Percentiles rank a stretch among this genome's conserved stretches.
These are phyloP conservation scores for Panellus pusillus DNA, from an alignment of 768 basidiomycete species.

Conservation along the genomic window DNA sequence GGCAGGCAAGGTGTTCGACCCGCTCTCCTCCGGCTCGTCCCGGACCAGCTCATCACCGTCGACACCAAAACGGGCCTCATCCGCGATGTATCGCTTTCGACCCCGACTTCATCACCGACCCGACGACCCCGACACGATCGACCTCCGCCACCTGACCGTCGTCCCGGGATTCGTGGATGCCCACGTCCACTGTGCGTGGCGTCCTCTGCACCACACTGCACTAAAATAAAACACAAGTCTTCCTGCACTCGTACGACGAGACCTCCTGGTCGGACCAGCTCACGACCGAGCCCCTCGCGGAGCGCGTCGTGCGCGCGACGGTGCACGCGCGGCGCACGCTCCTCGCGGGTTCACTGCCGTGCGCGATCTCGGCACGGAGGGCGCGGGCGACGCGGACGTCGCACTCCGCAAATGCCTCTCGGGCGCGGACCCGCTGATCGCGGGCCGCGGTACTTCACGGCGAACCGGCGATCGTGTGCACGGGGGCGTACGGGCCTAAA, in stretches of 20 bases:
- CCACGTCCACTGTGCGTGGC: conserved; percentile 52
- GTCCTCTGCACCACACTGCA: background rate
- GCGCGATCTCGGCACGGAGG: conserved; percentile 68
- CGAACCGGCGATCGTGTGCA: conserved; percentile 57
- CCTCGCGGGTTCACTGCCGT: conserved; percentile 63
- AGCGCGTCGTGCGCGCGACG: conserved; percentile 61
- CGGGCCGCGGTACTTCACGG: conserved; percentile 65
- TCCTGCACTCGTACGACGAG: conserved; percentile 61
- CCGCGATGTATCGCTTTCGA: conserved; percentile 35
- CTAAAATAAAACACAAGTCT: conserved; percentile 40
- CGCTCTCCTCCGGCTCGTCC: conserved; percentile 40
- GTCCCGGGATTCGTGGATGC: conserved; percentile 59
- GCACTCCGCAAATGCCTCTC: conserved; percentile 57
- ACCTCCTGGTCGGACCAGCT: conserved; percentile 63
- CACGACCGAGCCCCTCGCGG: conserved; percentile 54
- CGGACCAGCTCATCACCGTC: conserved; percentile 48
- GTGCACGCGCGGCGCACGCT: conserved; percentile 58
- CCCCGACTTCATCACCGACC: background rate
- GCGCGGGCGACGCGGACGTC: conserved; percentile 62
- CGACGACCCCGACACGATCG: conserved; percentile 35
- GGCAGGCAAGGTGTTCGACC: conserved; percentile 55
- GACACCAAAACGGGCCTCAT: conserved; percentile 49
- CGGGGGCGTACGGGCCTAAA: conserved; percentile 64
- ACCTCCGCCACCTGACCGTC: conserved; percentile 47
- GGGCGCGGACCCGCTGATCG: conserved; percentile 43